Percentiles rank a stretch among this genome's conserved stretches.
These are phyloP conservation scores for Vitis riparia DNA, from an alignment of 164 flowering plant genomes.

Conservation along the genomic window DNA sequence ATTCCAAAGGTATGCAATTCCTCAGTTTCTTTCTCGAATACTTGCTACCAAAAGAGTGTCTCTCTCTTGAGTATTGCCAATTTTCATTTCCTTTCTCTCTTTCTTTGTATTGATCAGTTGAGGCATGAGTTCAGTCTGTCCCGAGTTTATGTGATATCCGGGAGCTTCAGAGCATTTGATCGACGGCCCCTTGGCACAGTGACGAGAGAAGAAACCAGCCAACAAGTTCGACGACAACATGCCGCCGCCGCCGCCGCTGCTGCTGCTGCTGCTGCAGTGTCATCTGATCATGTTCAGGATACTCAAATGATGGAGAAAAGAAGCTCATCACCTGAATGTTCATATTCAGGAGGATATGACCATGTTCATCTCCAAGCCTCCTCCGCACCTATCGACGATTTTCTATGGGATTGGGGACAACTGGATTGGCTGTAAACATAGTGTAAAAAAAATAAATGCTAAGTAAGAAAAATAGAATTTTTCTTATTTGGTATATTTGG, in stretches of 20 bases:
- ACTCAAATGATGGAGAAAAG: conserved; percentile 13
- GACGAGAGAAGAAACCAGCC: neutral
- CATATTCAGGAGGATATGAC: conserved; percentile 23
- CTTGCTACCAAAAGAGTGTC: no score
- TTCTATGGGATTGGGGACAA: conserved; percentile 34
- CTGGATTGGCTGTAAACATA: conserved; percentile 16
- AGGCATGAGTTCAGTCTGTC: conserved; percentile 63
- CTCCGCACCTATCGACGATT: no score
- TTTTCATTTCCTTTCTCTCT: no score
- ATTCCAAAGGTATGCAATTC: conserved; percentile 19
- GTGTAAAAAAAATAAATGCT: no score
- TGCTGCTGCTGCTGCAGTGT: no score
- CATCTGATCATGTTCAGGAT: neutral
- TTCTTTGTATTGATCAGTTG: conserved; percentile 26
- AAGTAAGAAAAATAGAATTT: no score
- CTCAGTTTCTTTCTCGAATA: neutral
- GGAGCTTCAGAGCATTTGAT: conserved; percentile 63
- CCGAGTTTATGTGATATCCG: conserved; percentile 63
- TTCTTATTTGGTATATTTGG: no score
- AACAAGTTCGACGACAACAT: neutral
- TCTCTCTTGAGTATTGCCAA: no score
- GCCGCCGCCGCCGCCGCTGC: no score
- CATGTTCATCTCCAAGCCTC: conserved; percentile 14
- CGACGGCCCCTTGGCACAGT: conserved; percentile 50
- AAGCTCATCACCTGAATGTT: conserved; percentile 25